Evolutionary conservation across 2,329 filamentous ascomycete genomes (phyloP).

Genomic region (Fusarium foetens): DNA sequence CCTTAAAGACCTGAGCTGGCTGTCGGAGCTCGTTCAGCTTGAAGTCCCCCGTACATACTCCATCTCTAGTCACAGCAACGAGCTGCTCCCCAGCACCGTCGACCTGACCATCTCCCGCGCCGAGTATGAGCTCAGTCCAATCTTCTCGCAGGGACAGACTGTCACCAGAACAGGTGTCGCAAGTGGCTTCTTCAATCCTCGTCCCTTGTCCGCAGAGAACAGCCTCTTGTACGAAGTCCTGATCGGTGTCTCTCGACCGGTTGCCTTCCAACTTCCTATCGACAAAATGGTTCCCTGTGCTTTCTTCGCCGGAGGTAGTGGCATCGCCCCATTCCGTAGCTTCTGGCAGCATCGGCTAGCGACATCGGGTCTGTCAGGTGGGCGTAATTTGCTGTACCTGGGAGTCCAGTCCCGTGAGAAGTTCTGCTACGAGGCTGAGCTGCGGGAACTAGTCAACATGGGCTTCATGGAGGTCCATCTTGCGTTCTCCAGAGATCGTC

Average conservation of each 20-base stretch:
- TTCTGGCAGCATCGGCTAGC: constrained; percentile 61
- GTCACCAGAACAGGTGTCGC: constrained; percentile 58
- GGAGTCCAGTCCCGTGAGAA: constrained; percentile 64
- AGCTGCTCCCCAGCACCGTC: constrained; percentile 61
- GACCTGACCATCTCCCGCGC: constrained; percentile 63
- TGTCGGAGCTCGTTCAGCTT: constrained; percentile 57
- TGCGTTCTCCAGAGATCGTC: constrained; percentile 62
- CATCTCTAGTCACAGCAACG: constrained; percentile 61
- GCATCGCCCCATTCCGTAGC: constrained; percentile 63
- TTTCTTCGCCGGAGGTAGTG: constrained; percentile 64
- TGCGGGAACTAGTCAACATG: constrained; percentile 49
- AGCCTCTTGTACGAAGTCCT: constrained; percentile 57
- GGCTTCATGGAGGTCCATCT: constrained; percentile 63
- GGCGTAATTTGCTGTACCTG: constrained; percentile 60
- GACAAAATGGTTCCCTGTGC: constrained; percentile 61
- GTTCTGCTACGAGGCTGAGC: constrained; percentile 40
- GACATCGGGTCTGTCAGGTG: constrained; percentile 50
- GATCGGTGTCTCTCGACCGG: constrained; percentile 62
- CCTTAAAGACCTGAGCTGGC: constrained; percentile 57
- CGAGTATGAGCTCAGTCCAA: constrained; percentile 59
- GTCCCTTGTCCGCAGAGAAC: constrained; percentile 48
- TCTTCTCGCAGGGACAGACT: constrained; percentile 50
- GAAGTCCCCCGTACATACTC: constrained; percentile 65
- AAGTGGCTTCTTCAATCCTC: constrained; percentile 65
- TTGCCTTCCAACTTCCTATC: constrained; percentile 62